A percentile compares a stretch with the other conserved stretches of the same genome.
phyloP scores from a whole-genome alignment of 805 yeast species.

The Teunomyces lycoperdinae region DNA sequence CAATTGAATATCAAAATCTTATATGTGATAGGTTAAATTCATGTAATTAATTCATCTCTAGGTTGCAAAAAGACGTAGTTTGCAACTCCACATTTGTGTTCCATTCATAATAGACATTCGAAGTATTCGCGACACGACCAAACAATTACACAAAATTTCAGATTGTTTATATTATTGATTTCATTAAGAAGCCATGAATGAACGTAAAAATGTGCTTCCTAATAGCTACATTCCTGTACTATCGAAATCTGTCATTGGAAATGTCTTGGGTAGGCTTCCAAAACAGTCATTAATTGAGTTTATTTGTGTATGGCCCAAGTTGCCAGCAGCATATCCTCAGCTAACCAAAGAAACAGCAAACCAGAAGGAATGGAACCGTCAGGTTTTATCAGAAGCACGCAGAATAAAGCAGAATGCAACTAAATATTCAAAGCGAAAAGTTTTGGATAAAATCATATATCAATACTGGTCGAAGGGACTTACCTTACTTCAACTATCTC shows the following conservation, averaged over 20 bases:
- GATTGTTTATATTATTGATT: not conserved
- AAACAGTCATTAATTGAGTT: constrained; percentile 32
- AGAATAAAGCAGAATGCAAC: constrained; percentile 7
- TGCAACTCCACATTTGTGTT: no score
- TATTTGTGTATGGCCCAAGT: constrained; percentile 32
- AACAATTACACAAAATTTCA: not conserved
- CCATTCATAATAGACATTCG: no score
- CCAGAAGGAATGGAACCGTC: constrained; percentile 21
- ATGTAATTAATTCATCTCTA: no score
- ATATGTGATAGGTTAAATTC: no score
- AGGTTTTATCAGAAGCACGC: constrained; percentile 16
- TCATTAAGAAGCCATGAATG: constrained; percentile 2
- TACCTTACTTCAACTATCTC: constrained; percentile 65
- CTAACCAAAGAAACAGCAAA: constrained; percentile 10
- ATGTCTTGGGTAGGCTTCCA: constrained; percentile 28
- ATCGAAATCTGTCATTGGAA: constrained; percentile 15
- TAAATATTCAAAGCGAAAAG: constrained; percentile 24
- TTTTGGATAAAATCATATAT: constrained; percentile 45
- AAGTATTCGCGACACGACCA: not conserved
- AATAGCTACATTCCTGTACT: constrained; percentile 38
- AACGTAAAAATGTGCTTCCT: constrained; percentile 31
- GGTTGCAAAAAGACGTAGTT: no score
- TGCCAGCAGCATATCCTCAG: constrained; percentile 22
- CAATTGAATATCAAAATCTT: no score
- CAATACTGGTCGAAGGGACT: constrained; percentile 57